These are phyloP conservation scores for Fusarium sp. DNA, from an alignment of 2,329 filamentous ascomycete genomes.

Conservation along the genomic window DNA sequence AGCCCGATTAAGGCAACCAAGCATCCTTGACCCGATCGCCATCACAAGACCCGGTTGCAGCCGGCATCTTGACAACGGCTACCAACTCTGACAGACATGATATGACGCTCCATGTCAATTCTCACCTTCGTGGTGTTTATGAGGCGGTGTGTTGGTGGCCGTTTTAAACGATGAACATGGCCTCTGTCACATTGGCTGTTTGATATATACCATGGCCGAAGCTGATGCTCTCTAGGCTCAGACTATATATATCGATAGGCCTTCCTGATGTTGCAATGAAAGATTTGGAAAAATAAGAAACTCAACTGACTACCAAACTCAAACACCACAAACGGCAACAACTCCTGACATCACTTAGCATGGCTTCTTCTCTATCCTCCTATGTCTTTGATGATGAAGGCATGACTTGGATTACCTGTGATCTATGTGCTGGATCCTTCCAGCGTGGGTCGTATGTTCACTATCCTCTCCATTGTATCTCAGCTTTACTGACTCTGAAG, in stretches of 20 bases:
- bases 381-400: slow-evolving; percentile 38
- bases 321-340: not conserved
- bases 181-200: slow-evolving; percentile 8
- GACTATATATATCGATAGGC: slow-evolving; percentile 32
- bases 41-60: slow-evolving; percentile 36
- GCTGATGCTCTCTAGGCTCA: not conserved
- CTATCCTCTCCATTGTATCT: not conserved
- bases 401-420: slow-evolving; percentile 42
- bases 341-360: not conserved
- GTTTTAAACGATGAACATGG: slow-evolving; percentile 3
- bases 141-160: slow-evolving; percentile 27
- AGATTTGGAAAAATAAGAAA: not conserved
- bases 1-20: slow-evolving; percentile 33
- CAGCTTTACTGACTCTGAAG: not conserved
- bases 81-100: slow-evolving; percentile 22
- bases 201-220: not conserved
- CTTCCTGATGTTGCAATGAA: slow-evolving; percentile 1
- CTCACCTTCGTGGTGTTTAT: not conserved
- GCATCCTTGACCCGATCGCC: slow-evolving; percentile 26
- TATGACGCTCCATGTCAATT: slow-evolving; percentile 11
- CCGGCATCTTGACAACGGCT: slow-evolving; percentile 28
- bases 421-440: slow-evolving; percentile 39
- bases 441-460: slow-evolving; percentile 28
- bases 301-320: not conserved
- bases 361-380: slow-evolving; percentile 21